Evolutionary conservation across 331 rosid genomes (phyloP).

Genomic region (Stylosanthes scabra): DNA sequence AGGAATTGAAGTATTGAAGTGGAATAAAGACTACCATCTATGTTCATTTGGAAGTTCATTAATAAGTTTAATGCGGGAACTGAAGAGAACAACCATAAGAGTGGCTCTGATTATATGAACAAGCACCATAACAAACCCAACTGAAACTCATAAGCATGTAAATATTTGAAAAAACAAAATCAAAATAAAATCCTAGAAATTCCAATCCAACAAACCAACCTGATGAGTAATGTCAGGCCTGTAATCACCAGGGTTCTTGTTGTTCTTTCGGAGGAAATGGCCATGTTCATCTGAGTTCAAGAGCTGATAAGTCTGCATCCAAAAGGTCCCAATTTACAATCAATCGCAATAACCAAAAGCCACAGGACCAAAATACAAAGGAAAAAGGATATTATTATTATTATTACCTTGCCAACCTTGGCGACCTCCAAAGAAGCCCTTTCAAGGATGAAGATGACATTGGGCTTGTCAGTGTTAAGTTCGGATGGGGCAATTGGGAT

Average conservation of each 20-base stretch:
- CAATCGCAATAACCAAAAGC: neutral
- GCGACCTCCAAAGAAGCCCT: slow-evolving; percentile 87
- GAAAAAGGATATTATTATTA: neutral
- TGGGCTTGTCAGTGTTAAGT: slow-evolving; percentile 33
- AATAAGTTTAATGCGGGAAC: no score
- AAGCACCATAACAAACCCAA: neutral
- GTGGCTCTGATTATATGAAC: neutral
- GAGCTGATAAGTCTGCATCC: slow-evolving; percentile 69
- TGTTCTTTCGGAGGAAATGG: slow-evolving; percentile 64
- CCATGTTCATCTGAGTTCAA: slow-evolving; percentile 85
- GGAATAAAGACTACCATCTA: no score
- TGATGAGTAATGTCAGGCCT: slow-evolving; percentile 82
- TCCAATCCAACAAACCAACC: slow-evolving; percentile 27
- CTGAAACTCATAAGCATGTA: neutral
- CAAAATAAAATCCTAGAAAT: neutral
- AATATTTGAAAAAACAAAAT: neutral
- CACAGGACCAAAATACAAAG: neutral
- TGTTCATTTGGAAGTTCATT: no score
- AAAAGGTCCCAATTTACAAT: neutral
- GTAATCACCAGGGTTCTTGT: slow-evolving; percentile 76
- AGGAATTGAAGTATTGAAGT: no score
- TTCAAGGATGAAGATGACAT: slow-evolving; percentile 80
- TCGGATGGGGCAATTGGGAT: slow-evolving; percentile 34
- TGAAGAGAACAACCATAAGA: neutral
- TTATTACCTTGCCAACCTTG: slow-evolving; percentile 94